Evolutionary conservation across 345 rosid species (phyloP), one percentile per base, ranked within the genome.

Genomic region (Acer campestre): DNA sequence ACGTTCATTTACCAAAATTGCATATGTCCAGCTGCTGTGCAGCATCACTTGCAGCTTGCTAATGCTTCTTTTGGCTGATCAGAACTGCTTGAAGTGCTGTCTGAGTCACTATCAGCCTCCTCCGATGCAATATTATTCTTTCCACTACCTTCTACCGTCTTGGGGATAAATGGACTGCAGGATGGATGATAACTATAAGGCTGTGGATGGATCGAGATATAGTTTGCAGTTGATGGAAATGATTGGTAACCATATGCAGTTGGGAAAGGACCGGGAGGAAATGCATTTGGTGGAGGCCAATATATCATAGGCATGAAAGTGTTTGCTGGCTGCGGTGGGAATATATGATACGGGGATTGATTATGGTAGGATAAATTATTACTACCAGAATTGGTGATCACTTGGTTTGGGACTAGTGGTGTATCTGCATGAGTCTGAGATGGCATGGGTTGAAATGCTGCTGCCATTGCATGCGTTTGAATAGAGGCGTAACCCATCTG

Each of bases 291-390:
- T 27, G 85, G 83, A 75, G 89, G 86, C 90, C 88, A 89, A 77
- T 78, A 84, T 23, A 83, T 68, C 93, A 89, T 81, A 27, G 93
- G 93, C 85, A 84, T 72, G 81, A 86, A 87, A 69, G 67, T 53
- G 78, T 80, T 84, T 74, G 80, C 38, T 2, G 88, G 78, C 18
- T 79, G 88, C 61, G 82, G 81, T 49, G 84, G 81, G 35, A 82
- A 81, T 77, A 82, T 49, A 63, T 70, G 84, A 75, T 65, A 82
- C 0, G 81, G 79, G 63, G 68, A 65, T 78, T 80, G 89, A 75
- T 38, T 74, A n/a, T 73, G 76, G 88, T 66, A 81, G 53, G 89
- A 51, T 23, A 79, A 25, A 61, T 42, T 59, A 17, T 53, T 22
- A n/a, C 55, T 22, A n/a, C 55, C 63, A 20, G 74, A 64, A 79